These are phyloP conservation scores for Gomphus sp. DNA, from an alignment of 1,284 basidiomycete genomes.

Conservation along the genomic window DNA sequence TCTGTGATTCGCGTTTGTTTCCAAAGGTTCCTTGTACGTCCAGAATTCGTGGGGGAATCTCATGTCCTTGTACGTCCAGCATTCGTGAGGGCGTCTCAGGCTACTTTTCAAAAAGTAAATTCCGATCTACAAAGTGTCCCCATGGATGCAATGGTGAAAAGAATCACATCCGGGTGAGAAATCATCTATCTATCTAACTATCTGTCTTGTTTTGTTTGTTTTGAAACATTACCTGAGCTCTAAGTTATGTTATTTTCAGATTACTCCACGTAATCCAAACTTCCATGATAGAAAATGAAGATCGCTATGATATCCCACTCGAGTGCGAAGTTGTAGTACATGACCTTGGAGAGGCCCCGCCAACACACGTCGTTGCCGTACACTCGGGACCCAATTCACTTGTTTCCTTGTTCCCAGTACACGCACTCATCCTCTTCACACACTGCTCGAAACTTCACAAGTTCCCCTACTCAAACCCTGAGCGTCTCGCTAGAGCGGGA, in stretches of 20 bases:
- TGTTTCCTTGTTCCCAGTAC: constrained; percentile 44
- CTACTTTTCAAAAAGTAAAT: too few relatives aligned
- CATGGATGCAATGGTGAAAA: too few relatives aligned
- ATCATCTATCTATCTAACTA: not conserved
- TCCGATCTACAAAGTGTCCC: too few relatives aligned
- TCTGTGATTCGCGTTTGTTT: too few relatives aligned
- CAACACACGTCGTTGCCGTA: constrained; percentile 8
- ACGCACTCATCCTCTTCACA: constrained; percentile 45
- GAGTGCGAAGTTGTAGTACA: constrained; percentile 20
- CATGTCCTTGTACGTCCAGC: too few relatives aligned
- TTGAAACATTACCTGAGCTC: too few relatives aligned
- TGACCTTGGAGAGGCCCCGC: constrained; percentile 17
- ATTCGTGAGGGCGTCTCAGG: too few relatives aligned
- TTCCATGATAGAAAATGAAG: constrained; percentile 16
- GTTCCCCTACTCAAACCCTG: constrained; percentile 18
- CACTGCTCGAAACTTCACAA: constrained; percentile 43
- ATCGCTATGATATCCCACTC: constrained; percentile 20
- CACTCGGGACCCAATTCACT: constrained; percentile 2
- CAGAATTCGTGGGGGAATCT: too few relatives aligned
- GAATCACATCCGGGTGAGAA: not conserved
- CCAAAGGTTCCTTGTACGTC: too few relatives aligned
- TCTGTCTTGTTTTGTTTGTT: not conserved
- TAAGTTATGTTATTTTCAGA: not conserved
- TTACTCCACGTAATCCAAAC: not conserved
- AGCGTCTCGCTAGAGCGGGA: not conserved